phyloP scores from a whole-genome alignment of 257 asterid genomes.

The Solanum sejunctum region DNA sequence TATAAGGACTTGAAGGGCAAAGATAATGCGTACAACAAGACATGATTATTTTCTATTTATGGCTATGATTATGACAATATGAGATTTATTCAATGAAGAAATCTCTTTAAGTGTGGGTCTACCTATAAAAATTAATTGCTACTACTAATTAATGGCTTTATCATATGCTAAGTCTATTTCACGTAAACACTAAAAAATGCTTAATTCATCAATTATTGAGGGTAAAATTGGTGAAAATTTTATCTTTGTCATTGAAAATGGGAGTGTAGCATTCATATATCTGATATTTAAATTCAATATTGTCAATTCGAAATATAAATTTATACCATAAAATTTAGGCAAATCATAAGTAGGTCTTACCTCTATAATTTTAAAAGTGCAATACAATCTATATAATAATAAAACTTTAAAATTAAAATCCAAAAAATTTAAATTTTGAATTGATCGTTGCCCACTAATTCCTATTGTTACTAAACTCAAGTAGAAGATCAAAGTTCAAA shows the following conservation, averaged over 20 bases:
- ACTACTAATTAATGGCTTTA: background rate
- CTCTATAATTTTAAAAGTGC: background rate
- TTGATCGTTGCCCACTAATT: background rate
- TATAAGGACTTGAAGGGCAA: background rate
- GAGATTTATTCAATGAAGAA: background rate
- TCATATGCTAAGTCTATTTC: background rate
- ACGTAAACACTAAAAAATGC: background rate
- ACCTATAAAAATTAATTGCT: background rate
- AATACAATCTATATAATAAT: background rate
- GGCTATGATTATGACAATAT: background rate
- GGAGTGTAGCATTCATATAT: background rate
- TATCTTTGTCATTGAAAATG: background rate
- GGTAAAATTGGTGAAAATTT: background rate
- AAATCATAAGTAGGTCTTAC: background rate
- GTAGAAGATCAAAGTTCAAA: background rate
- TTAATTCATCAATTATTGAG: background rate
- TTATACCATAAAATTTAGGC: background rate
- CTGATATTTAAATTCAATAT: background rate
- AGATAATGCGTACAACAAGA: background rate
- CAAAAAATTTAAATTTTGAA: background rate
- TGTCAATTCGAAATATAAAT: background rate
- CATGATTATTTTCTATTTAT: background rate
- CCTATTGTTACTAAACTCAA: background rate
- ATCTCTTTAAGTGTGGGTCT: background rate
- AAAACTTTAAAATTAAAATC: background rate